Evolutionary conservation across 495 filamentous ascomycete species (phyloP).

Genomic region (Parathielavia appendiculata): DNA sequence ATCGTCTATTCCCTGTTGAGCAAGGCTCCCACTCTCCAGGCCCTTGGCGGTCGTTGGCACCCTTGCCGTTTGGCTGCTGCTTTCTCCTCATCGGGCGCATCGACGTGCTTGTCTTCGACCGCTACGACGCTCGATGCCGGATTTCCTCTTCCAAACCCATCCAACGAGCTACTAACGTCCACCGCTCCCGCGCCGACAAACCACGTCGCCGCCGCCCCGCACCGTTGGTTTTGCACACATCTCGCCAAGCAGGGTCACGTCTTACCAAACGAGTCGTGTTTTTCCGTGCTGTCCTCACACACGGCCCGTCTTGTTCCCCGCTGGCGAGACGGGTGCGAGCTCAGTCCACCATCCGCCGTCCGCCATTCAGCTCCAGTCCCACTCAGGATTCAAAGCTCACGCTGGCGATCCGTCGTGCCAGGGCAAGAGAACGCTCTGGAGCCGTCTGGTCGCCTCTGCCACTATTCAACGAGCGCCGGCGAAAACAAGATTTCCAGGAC

Average conservation of each 20-base stretch:
- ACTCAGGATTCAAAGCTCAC: conserved; percentile 22
- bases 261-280: conserved; percentile 1
- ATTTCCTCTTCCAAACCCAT: conserved; percentile 17
- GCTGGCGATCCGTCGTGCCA: conserved; percentile 21
- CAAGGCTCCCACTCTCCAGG: background rate
- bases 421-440: conserved; percentile 10
- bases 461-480: background rate
- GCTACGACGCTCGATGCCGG: conserved; percentile 3
- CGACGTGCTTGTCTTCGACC: conserved; percentile 14
- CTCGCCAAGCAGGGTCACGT: conserved; percentile 13
- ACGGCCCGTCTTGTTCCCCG: conserved; percentile 14
- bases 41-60: too few relatives aligned
- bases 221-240: conserved; percentile 15
- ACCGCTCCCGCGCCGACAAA: conserved; percentile 20
- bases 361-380: conserved; percentile 5
- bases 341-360: conserved; percentile 4
- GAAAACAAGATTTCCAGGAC: background rate
- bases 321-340: conserved; percentile 5
- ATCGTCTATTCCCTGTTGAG: background rate
- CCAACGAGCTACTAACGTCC: conserved; percentile 5
- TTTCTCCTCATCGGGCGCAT: conserved; percentile 26
- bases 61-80: conserved; percentile 22
- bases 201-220: conserved; percentile 21
- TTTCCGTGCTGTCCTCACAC: conserved; percentile 14
- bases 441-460: conserved; percentile 2